Evolutionary conservation across 345 rosid genomes (phyloP).

Genomic region (Hibiscus syriacus): DNA sequence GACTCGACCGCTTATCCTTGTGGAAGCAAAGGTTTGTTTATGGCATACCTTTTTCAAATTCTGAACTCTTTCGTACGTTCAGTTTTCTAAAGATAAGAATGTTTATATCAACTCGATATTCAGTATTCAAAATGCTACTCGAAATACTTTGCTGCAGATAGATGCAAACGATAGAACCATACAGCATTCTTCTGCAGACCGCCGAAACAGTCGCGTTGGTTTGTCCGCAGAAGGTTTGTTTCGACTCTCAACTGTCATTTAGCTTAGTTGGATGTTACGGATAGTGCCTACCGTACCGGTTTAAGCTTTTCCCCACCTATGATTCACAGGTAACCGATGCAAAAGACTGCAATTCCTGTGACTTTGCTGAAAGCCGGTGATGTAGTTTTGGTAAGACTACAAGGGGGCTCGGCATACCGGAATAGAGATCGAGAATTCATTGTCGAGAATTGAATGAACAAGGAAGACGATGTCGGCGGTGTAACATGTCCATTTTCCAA

Average conservation of each 20-base stretch:
- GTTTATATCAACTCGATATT: background rate
- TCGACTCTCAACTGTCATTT: background rate
- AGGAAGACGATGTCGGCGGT: no score
- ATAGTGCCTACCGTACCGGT: background rate
- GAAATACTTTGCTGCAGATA: slow-evolving; percentile 25
- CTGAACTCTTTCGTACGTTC: background rate
- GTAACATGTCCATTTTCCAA: no score
- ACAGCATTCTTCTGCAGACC: slow-evolving; percentile 65
- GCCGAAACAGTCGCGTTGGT: slow-evolving; percentile 77
- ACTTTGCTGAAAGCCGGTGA: slow-evolving; percentile 66
- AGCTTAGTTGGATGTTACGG: background rate
- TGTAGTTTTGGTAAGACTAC: slow-evolving; percentile 47
- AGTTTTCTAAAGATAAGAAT: background rate
- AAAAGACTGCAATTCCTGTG: slow-evolving; percentile 45
- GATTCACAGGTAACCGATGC: slow-evolving; percentile 33
- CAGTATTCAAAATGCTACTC: background rate
- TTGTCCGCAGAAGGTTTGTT: slow-evolving; percentile 45
- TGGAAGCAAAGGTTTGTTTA: slow-evolving; percentile 50
- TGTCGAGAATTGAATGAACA: slow-evolving; percentile 48
- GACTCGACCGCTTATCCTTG: slow-evolving; percentile 60
- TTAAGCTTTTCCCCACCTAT: background rate
- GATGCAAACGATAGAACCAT: slow-evolving; percentile 29
- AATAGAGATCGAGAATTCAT: slow-evolving; percentile 81
- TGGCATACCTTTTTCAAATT: background rate
- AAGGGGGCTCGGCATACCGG: slow-evolving; percentile 89